These are phyloP conservation scores for Geotrichum ghanense DNA, from an alignment of 805 yeast genomes.

Conservation along the genomic window DNA sequence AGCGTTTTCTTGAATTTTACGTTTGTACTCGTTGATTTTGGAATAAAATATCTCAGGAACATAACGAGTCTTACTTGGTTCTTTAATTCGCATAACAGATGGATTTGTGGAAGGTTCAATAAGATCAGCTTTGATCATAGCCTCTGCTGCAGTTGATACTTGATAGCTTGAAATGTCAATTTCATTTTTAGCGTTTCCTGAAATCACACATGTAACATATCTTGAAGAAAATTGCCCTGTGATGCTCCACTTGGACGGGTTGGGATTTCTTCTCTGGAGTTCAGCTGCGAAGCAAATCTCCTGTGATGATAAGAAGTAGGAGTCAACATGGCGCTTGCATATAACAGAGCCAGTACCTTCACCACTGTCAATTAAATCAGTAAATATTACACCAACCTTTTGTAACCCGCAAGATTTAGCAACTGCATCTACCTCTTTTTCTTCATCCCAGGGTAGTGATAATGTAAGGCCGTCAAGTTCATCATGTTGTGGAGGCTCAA, in stretches of 20 bases:
- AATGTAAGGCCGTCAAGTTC: constrained; percentile 77
- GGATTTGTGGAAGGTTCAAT: constrained; percentile 87
- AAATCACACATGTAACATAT: constrained; percentile 84
- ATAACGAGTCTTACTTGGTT: constrained; percentile 59
- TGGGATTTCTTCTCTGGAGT: constrained; percentile 58
- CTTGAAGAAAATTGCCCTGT: constrained; percentile 68
- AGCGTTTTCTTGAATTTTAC: constrained; percentile 79
- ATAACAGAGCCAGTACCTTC: constrained; percentile 78
- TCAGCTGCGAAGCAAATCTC: constrained; percentile 78
- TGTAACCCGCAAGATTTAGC: constrained; percentile 50
- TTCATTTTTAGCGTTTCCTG: constrained; percentile 82
- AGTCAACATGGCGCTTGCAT: constrained; percentile 85
- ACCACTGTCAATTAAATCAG: constrained; percentile 85
- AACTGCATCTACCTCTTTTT: constrained; percentile 34
- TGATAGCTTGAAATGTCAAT: constrained; percentile 89
- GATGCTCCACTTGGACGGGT: constrained; percentile 49
- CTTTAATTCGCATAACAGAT: constrained; percentile 68
- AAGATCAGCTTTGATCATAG: constrained; percentile 73
- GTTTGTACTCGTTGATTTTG: constrained; percentile 75
- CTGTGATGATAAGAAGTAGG: constrained; percentile 79
- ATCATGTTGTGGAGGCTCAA: constrained; percentile 83
- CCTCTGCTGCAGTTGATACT: constrained; percentile 80
- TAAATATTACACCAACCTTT: constrained; percentile 75
- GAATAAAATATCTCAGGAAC: constrained; percentile 92
- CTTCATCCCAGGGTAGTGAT: constrained; percentile 39